phyloP scores from a whole-genome alignment of 805 yeast species.

The Candida coquimbonensis region DNA sequence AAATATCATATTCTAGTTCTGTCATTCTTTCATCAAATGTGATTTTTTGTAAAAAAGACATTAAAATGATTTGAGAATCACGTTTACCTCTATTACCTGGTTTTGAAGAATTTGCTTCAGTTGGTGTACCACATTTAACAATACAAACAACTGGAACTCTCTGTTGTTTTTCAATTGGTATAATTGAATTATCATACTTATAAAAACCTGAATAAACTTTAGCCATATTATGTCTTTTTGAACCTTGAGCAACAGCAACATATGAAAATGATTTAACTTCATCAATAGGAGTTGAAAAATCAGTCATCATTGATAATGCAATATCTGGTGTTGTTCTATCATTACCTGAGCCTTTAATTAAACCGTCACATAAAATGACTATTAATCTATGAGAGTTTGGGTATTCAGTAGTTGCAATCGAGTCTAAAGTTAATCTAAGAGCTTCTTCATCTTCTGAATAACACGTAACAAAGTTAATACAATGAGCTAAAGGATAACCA shows the following conservation, averaged over 20 bases:
- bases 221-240: conserved; percentile 96
- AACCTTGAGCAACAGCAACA: conserved; percentile 92
- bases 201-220: conserved; percentile 93
- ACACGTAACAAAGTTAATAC: conserved; percentile 78
- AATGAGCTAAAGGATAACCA: conserved; percentile 70
- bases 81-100: conserved; percentile 97
- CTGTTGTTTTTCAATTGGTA: conserved; percentile 77
- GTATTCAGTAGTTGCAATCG: conserved; percentile 89
- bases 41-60: conserved; percentile 83
- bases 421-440: conserved; percentile 81
- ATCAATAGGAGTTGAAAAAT: conserved; percentile 61
- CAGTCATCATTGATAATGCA: conserved; percentile 79
- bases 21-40: conserved; percentile 95
- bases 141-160: conserved; percentile 72
- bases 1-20: conserved; percentile 72
- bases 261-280: conserved; percentile 79
- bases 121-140: conserved; percentile 86
- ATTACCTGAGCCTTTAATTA: conserved; percentile 92
- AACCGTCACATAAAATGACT: conserved; percentile 85
- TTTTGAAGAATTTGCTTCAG: conserved; percentile 59
- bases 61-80: conserved; percentile 84
- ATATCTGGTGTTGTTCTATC: conserved; percentile 85
- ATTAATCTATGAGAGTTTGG: conserved; percentile 92
- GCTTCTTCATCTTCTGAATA: conserved; percentile 91
- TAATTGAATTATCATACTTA: conserved; percentile 69